Evolutionary conservation across 2,329 filamentous ascomycete species (phyloP).

Genomic region (Epichloe gansuensis): DNA sequence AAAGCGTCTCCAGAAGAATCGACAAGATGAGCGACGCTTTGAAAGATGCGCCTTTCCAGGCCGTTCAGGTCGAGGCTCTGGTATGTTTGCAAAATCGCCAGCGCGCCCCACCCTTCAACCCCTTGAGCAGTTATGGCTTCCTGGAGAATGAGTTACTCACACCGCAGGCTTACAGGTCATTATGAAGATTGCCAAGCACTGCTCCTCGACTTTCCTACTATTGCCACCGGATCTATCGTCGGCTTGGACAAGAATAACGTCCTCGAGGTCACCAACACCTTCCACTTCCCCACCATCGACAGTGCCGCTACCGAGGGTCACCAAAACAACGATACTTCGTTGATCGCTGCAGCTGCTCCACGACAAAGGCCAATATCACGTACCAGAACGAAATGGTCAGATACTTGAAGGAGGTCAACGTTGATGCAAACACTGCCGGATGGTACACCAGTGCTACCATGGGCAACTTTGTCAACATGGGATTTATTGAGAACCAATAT

Average conservation of each 20-base stretch:
- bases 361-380: conserved; percentile 71
- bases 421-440: conserved; percentile 93
- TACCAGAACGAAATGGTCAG: conserved; percentile 98
- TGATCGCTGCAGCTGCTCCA: conserved; percentile 74
- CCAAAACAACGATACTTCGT: conserved; percentile 63
- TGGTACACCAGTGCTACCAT: conserved; percentile 99
- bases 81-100: conserved; percentile 39
- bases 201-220: conserved; percentile 74
- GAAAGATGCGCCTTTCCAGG: conserved; percentile 64
- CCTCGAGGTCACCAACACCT: conserved; percentile 87
- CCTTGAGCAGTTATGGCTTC: conserved; percentile 9
- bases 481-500: conserved; percentile 95
- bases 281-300: conserved; percentile 83
- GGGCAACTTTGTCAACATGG: conserved; percentile 93
- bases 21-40: conserved; percentile 44
- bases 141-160: conserved; percentile 11
- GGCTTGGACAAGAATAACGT: conserved; percentile 78
- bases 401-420: conserved; percentile 91
- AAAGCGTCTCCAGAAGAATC: conserved; percentile 5
- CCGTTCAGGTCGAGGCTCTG: conserved; percentile 89
- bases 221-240: conserved; percentile 79
- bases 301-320: conserved; percentile 56
- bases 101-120: conserved; percentile 23
- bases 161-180: conserved; percentile 51
- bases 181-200: conserved; percentile 97